A percentile compares a stretch with the other conserved stretches of the same genome.
Conservation (phyloP, 176 grass and related monocot genomes). For the Musa schizocarpa region DNA sequence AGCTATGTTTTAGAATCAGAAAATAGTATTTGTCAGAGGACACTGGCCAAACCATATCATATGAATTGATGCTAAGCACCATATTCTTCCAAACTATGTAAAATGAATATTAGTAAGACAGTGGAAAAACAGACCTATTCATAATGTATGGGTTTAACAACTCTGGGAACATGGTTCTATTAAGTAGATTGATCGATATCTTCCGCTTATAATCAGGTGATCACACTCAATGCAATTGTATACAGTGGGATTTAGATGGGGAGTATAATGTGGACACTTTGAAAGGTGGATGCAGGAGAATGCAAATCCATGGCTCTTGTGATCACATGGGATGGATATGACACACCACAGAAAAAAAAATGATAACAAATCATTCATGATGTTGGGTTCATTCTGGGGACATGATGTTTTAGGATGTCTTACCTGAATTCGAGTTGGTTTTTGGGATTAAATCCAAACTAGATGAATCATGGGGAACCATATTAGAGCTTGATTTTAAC, state of each 20-base stretch:
- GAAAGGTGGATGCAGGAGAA: neutral
- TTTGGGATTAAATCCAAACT: no score
- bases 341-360: no score
- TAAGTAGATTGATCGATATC: neutral
- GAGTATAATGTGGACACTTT: neutral
- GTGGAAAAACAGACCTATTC: neutral
- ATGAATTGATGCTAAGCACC: neutral
- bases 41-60: neutral
- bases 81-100: neutral
- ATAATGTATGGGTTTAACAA: neutral
- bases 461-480: no score
- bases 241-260: neutral
- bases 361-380: no score
- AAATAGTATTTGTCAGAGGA: neutral
- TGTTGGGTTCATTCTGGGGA: no score
- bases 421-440: no score
- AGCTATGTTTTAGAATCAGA: neutral
- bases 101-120: no score
- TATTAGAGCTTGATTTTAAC: no score
- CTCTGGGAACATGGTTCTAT: neutral
- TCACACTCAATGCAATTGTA: neutral
- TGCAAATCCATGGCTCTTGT: no score
- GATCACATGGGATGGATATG: no score
- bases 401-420: no score
- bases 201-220: neutral